Evolutionary conservation across 441 rosid species (phyloP), one percentile per base, ranked within the genome.

Genomic region (Eutrema salsugineum): DNA sequence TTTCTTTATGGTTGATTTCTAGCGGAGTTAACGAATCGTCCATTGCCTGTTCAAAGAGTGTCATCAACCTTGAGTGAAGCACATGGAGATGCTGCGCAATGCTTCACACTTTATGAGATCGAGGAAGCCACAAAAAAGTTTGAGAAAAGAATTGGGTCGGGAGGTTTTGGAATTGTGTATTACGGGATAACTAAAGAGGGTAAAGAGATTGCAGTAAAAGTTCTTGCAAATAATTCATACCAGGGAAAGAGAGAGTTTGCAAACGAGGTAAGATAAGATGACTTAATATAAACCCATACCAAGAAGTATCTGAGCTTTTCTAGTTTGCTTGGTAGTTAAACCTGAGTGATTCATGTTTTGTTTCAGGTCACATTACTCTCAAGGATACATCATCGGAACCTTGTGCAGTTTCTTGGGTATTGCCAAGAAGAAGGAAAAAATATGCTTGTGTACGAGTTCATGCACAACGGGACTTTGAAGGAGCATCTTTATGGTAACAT

Each of bases 311-410:
- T 2, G 0, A 43, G 11, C 56, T 44, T 17, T 8, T 17, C 32
- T 8, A 24, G 12, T 12, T 17, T 6, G 17, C 27, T 33, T 43
- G 33, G 19, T 42, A 68, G 32, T 27, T 75, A 32, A 32, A 46
- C 47, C 0, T 1, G 6, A 54, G 44, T 61, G 70, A 42, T 48
- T 14, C 39, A 48, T 40, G 10, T 58, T 49, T 77, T n/a, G n/a
- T 68, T 71, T 32, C 70, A 95, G 99, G 98, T 95, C 74, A 86
- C 82, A 40, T 89, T 95, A 80, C 97, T 95, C 49, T 95, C 99
- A 46, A 91, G 98, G 85, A 95, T 95, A 83, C 99, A 95, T 85
- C 99, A 95, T 66, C 83, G 98, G 68, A 95, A 93, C 82, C 83
- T 95, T 39, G 96, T 95, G 48, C 97, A 95, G 83, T 95, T 95